Percentiles rank a stretch among this genome's conserved stretches.
These are phyloP conservation scores for Russula virescens DNA, from an alignment of 768 basidiomycete species.

Conservation along the genomic window DNA sequence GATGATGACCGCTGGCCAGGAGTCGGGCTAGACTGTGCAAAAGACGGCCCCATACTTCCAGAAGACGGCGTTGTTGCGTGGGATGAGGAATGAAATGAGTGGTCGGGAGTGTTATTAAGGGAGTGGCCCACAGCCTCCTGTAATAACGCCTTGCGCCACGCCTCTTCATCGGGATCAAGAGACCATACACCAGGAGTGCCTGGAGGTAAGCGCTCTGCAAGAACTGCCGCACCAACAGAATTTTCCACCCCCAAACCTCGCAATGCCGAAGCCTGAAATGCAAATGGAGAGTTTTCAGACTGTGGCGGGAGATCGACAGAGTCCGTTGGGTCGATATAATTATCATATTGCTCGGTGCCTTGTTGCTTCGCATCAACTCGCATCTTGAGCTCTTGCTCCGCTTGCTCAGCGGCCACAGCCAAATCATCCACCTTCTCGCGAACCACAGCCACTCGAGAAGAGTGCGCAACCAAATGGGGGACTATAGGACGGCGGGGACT, in stretches of 20 bases:
- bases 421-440: constrained; percentile 76
- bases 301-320: constrained; percentile 73
- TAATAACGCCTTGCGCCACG: constrained; percentile 72
- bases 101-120: constrained; percentile 47
- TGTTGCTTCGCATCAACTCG: constrained; percentile 45
- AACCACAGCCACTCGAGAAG: constrained; percentile 64
- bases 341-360: constrained; percentile 40
- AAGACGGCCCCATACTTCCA: constrained; percentile 28
- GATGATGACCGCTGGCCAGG: constrained; percentile 9
- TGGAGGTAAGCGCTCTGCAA: constrained; percentile 68
- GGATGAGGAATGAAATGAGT: constrained; percentile 36
- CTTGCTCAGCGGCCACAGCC: constrained; percentile 63
- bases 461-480: constrained; percentile 11
- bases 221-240: constrained; percentile 66
- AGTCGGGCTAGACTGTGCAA: constrained; percentile 16
- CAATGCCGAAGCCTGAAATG: constrained; percentile 67
- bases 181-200: constrained; percentile 55
- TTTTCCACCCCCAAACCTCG: constrained; percentile 70
- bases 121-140: constrained; percentile 77
- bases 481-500: constrained; percentile 24
- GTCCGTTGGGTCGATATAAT: constrained; percentile 80
- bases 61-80: constrained; percentile 15
- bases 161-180: constrained; percentile 50
- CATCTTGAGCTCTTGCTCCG: constrained; percentile 63
- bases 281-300: constrained; percentile 62